phyloP scores from a whole-genome alignment of 192 early-diverging fungal genomes.

The Spinellus fusiger region DNA sequence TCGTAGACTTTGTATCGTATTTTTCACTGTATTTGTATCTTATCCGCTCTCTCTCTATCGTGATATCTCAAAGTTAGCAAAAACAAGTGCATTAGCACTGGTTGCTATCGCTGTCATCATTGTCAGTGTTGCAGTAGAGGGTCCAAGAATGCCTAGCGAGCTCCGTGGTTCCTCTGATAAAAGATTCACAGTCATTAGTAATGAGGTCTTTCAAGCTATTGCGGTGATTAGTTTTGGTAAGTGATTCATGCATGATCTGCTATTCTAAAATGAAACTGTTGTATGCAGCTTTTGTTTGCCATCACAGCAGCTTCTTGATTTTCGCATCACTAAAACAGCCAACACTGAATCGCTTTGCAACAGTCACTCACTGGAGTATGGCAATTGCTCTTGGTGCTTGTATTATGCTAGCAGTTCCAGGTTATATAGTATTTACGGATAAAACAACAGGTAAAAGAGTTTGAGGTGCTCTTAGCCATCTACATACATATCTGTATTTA shows the following conservation, averaged over 20 bases:
- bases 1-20: slow-evolving; percentile 66
- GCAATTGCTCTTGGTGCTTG: slow-evolving; percentile 64
- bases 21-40: slow-evolving; percentile 72
- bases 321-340: slow-evolving; percentile 80
- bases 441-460: slow-evolving; percentile 61
- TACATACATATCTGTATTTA: not conserved
- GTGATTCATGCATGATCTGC: not conserved
- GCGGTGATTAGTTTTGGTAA: slow-evolving; percentile 87
- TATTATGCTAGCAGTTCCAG: slow-evolving; percentile 62
- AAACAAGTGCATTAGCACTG: slow-evolving; percentile 81
- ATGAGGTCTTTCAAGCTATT: slow-evolving; percentile 72
- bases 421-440: slow-evolving; percentile 77
- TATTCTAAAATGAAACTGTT: not conserved
- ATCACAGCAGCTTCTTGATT: slow-evolving; percentile 93
- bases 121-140: slow-evolving; percentile 64
- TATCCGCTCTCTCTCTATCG: slow-evolving; percentile 83
- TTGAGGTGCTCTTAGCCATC: not conserved
- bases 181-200: slow-evolving; percentile 35
- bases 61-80: slow-evolving; percentile 84
- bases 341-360: slow-evolving; percentile 72
- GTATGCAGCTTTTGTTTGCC: slow-evolving; percentile 80
- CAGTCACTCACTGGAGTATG: slow-evolving; percentile 79
- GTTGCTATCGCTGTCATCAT: slow-evolving; percentile 77
- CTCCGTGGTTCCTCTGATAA: slow-evolving; percentile 40
- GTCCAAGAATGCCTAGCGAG: slow-evolving; percentile 46